Evolutionary conservation across 2,329 filamentous ascomycete species (phyloP).

Genomic region (Davidsoniella australis): DNA sequence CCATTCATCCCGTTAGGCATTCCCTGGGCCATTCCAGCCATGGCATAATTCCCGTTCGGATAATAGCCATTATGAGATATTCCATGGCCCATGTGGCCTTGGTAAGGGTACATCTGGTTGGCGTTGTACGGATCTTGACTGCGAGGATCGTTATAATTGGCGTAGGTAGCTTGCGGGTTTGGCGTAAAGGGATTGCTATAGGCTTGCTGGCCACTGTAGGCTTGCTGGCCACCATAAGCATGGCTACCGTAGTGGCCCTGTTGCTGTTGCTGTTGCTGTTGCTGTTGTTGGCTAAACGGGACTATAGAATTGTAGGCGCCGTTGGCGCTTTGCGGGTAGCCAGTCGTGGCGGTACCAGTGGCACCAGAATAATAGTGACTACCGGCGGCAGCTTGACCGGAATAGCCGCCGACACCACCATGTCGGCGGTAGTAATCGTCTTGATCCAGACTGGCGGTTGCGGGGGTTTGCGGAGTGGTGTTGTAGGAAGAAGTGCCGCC

Average conservation of each 20-base stretch:
- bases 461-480: slow-evolving; percentile 23
- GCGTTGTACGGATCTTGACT: background rate
- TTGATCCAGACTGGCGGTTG: slow-evolving; percentile 46
- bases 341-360: slow-evolving; percentile 6
- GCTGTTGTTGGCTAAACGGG: slow-evolving; percentile 22
- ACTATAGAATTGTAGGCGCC: slow-evolving; percentile 28
- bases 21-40: background rate
- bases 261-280: slow-evolving; percentile 8
- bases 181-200: background rate
- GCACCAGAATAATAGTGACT: slow-evolving; percentile 14
- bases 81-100: slow-evolving; percentile 1
- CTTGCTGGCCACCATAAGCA: slow-evolving; percentile 1
- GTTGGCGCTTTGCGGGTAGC: slow-evolving; percentile 21
- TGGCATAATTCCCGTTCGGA: background rate
- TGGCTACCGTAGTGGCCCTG: background rate
- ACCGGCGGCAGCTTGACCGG: slow-evolving; percentile 1
- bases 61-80: background rate
- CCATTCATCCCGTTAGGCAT: background rate
- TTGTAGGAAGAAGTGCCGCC: slow-evolving; percentile 7
- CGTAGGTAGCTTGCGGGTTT: slow-evolving; percentile 15
- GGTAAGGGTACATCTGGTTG: background rate
- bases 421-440: slow-evolving; percentile 40
- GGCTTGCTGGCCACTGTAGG: background rate
- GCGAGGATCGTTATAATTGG: slow-evolving; percentile 12
- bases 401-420: background rate